These are phyloP conservation scores for Globisporangium spiculum DNA, from an alignment of 352 stramenopile genomes.

Conservation along the genomic window DNA sequence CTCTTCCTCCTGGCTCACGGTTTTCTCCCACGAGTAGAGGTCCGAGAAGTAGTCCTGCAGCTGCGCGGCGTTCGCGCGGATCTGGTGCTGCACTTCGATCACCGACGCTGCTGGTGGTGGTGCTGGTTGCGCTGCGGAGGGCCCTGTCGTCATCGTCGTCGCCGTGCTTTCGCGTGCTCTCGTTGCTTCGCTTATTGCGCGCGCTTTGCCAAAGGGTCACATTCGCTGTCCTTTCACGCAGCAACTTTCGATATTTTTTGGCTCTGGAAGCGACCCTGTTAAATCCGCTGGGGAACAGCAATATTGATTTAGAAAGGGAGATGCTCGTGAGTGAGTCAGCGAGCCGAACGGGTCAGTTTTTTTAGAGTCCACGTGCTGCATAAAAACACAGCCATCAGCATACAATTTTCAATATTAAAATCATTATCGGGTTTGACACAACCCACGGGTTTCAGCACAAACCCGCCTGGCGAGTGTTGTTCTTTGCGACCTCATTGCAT, in stretches of 20 bases:
- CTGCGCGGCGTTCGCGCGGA: conserved; percentile 72
- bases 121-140: not conserved
- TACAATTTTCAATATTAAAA: not conserved
- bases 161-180: not conserved
- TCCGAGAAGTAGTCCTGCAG: conserved; percentile 78
- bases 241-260: conserved; percentile 6
- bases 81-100: conserved; percentile 79
- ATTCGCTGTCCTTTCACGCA: not conserved
- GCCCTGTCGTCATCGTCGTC: conserved; percentile 5
- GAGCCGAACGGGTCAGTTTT: not conserved
- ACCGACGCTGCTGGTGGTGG: conserved; percentile 19
- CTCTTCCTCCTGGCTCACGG: conserved; percentile 52
- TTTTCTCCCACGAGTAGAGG: conserved; percentile 78
- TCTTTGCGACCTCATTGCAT: not conserved
- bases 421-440: not conserved
- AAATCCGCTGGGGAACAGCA: not conserved
- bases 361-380: not conserved
- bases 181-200: not conserved
- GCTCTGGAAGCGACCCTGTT: not conserved
- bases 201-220: not conserved
- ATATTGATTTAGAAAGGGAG: not conserved
- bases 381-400: not conserved
- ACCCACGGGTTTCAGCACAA: not conserved
- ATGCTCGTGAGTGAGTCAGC: not conserved
- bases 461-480: not conserved